Conservation (phyloP, 352 stramenopile species). For the Elongisporangium senticosum region DNA sequence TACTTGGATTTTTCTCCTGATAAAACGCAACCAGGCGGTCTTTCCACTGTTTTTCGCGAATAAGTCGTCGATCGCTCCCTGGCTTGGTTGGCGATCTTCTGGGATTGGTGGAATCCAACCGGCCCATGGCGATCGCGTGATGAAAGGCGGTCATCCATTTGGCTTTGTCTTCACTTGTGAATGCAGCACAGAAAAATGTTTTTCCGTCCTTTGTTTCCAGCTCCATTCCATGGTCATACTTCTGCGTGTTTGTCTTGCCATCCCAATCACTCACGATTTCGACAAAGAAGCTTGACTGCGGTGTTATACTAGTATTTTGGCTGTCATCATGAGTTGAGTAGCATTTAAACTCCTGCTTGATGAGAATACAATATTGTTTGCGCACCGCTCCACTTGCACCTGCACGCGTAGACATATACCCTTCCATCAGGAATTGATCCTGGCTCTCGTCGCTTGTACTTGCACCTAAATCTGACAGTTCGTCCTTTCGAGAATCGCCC, state of each 20-base stretch:
- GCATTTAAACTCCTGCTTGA: slow-evolving; percentile 47
- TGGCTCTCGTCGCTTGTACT: slow-evolving; percentile 1
- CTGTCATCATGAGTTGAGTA: slow-evolving; percentile 72
- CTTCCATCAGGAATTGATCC: slow-evolving; percentile 49
- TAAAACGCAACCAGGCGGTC: slow-evolving; percentile 48
- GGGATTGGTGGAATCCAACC: slow-evolving; percentile 9
- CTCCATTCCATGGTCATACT: slow-evolving; percentile 58
- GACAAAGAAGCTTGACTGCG: slow-evolving; percentile 34
- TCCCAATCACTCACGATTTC: slow-evolving; percentile 64
- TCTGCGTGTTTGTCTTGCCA: slow-evolving; percentile 48
- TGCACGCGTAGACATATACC: slow-evolving; percentile 69
- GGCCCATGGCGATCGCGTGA: slow-evolving; percentile 33
- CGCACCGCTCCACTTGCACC: slow-evolving; percentile 70
- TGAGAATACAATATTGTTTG: slow-evolving; percentile 67
- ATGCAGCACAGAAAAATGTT: slow-evolving; percentile 70
- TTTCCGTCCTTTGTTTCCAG: slow-evolving; percentile 59
- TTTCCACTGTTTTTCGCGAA: slow-evolving; percentile 15
- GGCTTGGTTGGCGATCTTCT: slow-evolving; percentile 1
- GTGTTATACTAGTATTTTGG: slow-evolving; percentile 21
- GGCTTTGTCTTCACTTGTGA: slow-evolving; percentile 39
- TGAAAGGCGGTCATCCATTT: slow-evolving; percentile 62
- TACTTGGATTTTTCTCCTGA: slow-evolving; percentile 42
- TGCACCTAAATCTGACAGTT: neutral
- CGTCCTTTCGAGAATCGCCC: slow-evolving; percentile 5
- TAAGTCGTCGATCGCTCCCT: slow-evolving; percentile 6